Evolutionary conservation across 1,284 basidiomycete species (phyloP), one percentile per base, ranked within the genome.

Genomic region (Pseudozyma flocculosa): DNA sequence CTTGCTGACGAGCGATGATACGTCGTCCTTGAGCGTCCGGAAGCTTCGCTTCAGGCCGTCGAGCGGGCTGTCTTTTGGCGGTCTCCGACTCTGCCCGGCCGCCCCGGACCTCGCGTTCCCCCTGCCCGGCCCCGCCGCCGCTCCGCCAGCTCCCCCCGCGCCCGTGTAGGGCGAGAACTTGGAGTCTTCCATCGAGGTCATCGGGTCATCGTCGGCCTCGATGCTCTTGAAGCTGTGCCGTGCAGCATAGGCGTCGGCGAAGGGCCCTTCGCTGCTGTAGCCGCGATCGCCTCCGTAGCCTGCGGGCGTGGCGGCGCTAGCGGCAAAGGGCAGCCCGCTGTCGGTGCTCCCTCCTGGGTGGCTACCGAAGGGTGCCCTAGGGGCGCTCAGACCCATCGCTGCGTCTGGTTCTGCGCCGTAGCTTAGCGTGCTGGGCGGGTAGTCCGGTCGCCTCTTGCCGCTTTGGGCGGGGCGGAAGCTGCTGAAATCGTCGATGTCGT

Each of bases 191-290:
- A 58, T 49, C 18, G 64, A 54, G 4, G 54, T 46, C 13, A 61
- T 48, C 24, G 30, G n/a, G 15, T 72, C 70, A 40, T 77, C 75
- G 52, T 77, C 75, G 1, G 75, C 75, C 53, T 73, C 72, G 42
- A 77, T 77, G 44, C 52, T 66, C 55, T 76, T 77, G 66, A 54
- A 62, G 55, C 60, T 52, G 38, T 62, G 22, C 13, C 54, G 32
- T 11, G 67, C 51, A 10, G 67, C 61, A 45, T 73, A 70, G n/a
- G 62, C 45, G 46, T 73, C 64, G 24, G 66, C 57, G 30, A 70
- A 73, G 13, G 71, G 69, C 17, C 67, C 58, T 22, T 64, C 52
- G 18, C 54, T 32, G 3, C 39, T 30, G 38, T 58, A 58, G 21
- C 39, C 59, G 40, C 40, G 40, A 41, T 11, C 22, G 32, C 45